A percentile compares a stretch with the other conserved stretches of the same genome.
Evolutionary conservation across 495 filamentous ascomycete genomes (phyloP).

Genomic region (Cercophora samala): DNA sequence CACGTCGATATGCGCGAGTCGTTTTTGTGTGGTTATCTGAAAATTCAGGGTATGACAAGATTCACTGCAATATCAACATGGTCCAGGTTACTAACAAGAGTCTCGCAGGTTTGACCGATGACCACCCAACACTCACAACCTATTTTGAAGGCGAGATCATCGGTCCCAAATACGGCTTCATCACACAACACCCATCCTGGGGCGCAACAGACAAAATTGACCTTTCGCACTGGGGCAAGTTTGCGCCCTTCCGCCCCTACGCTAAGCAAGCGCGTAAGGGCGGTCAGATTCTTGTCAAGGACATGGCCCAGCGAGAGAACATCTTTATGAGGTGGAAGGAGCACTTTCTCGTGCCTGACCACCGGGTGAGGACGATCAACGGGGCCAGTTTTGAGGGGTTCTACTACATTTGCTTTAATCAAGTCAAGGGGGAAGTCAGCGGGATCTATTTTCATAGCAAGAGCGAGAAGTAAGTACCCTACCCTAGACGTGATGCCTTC

Average conservation of each 20-base stretch:
- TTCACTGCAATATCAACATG: neutral
- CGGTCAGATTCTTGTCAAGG: slow-evolving; percentile 50
- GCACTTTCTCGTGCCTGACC: slow-evolving; percentile 94
- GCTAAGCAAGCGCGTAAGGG: slow-evolving; percentile 67
- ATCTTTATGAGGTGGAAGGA: slow-evolving; percentile 99
- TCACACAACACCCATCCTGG: slow-evolving; percentile 86
- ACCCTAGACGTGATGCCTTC: neutral
- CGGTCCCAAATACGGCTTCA: slow-evolving; percentile 88
- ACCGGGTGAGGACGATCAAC: slow-evolving; percentile 80
- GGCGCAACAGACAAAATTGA: slow-evolving; percentile 91
- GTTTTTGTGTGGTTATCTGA: slow-evolving; percentile 91
- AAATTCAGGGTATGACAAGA: slow-evolving; percentile 75
- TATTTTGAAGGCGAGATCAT: slow-evolving; percentile 99
- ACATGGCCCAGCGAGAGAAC: slow-evolving; percentile 79
- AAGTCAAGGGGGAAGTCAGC: slow-evolving; percentile 74
- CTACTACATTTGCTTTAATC: slow-evolving; percentile 99
- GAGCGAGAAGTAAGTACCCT: slow-evolving; percentile 78
- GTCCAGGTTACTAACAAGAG: neutral
- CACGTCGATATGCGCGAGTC: slow-evolving; percentile 94
- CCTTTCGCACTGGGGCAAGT: slow-evolving; percentile 88
- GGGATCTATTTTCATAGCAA: slow-evolving; percentile 98
- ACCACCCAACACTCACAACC: slow-evolving; percentile 93
- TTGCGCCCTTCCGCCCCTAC: slow-evolving; percentile 78
- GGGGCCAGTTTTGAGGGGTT: slow-evolving; percentile 98
- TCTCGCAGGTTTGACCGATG: slow-evolving; percentile 76